Percentiles rank a stretch among this genome's conserved stretches.
These are phyloP conservation scores for Mariannaea elegans DNA, from an alignment of 2,329 filamentous ascomycete genomes.

Conservation along the genomic window DNA sequence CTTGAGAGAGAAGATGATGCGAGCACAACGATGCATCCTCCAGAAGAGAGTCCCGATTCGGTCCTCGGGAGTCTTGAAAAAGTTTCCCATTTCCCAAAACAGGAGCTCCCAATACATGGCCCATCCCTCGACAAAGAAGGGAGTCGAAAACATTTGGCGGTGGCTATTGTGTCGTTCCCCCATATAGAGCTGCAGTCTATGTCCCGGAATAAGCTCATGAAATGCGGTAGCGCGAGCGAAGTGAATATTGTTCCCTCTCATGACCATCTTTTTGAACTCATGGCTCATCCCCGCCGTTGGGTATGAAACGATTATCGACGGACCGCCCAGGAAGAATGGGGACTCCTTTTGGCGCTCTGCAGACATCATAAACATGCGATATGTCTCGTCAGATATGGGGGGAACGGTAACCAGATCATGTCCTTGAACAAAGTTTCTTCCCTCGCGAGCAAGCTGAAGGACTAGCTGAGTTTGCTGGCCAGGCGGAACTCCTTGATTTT, in stretches of 20 bases:
- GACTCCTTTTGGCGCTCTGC: conserved; percentile 61
- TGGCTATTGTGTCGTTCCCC: conserved; percentile 57
- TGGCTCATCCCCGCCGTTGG: conserved; percentile 62
- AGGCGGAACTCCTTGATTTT: conserved; percentile 61
- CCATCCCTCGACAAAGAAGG: conserved; percentile 70
- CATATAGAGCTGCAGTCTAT: conserved; percentile 63
- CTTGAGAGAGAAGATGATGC: conserved; percentile 66
- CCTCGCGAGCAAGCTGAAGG: conserved; percentile 59
- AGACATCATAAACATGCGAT: conserved; percentile 66
- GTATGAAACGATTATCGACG: conserved; percentile 63
- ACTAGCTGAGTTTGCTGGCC: conserved; percentile 63
- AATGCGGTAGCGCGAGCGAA: conserved; percentile 68
- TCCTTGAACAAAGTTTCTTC: conserved; percentile 60
- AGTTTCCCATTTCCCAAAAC: conserved; percentile 63
- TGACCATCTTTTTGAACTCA: conserved; percentile 65
- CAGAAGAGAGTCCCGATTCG: conserved; percentile 68
- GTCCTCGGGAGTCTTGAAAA: conserved; percentile 59
- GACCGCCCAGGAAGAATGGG: conserved; percentile 68
- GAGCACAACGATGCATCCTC: conserved; percentile 69
- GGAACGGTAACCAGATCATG: conserved; percentile 66
- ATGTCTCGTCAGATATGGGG: conserved; percentile 59
- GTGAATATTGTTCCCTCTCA: conserved; percentile 67
- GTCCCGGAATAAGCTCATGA: conserved; percentile 69
- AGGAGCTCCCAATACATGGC: conserved; percentile 70
- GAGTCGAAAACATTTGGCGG: conserved; percentile 62